Base-by-base conservation (phyloP, 768 basidiomycete species). In the Pilatotrama ljubarskyi region DNA sequence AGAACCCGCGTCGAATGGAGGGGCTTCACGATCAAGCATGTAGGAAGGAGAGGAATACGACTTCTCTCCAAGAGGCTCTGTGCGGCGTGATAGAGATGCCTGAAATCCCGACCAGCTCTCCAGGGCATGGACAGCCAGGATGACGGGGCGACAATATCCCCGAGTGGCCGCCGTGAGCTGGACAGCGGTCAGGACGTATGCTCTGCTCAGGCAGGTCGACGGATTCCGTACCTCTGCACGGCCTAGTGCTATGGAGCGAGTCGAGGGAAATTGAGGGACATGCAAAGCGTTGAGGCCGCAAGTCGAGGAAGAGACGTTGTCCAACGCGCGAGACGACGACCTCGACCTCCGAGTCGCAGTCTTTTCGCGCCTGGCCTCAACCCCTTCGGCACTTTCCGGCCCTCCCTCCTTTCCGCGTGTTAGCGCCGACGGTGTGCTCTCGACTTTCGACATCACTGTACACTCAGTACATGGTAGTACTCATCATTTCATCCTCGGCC, bases 101-200 rank as follows among this genome's bases (percentile, higher is more conserved):
- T 82, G 76, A 75, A 78, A 73, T 78, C 74, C 75, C 80, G 76
- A 69, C 78, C 73, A 70, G 76, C 80, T 76, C 82, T 82, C 83
- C 81, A 84, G 75, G 85, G 86, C 87, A 90, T 90, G 83, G 83
- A 85, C 85, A 84, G 81, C 78, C 79, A 78, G 79, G 67, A 65
- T 58, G 73, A 63, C 67, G 65, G 69, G 66, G 56, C 67, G 73
- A 68, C 68, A 64, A 68, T 68, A 73, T 66, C 69, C 69, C 69
- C 69, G 69, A 69, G 69, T 73, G 74, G 71, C 61, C 61, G 61
- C 74, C 71, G 74, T 73, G 71, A 64, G 67, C 69, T 75, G 64
- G 51, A 62, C 56, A 49, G 29, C 47, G 41, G 54, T 60, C 26
- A 56, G 66, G 43, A 47, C n/a, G 56, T 22, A 47, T 36, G 53